Evolutionary conservation across 2,329 filamentous ascomycete genomes (phyloP).

Genomic region (Curvularia sp.): DNA sequence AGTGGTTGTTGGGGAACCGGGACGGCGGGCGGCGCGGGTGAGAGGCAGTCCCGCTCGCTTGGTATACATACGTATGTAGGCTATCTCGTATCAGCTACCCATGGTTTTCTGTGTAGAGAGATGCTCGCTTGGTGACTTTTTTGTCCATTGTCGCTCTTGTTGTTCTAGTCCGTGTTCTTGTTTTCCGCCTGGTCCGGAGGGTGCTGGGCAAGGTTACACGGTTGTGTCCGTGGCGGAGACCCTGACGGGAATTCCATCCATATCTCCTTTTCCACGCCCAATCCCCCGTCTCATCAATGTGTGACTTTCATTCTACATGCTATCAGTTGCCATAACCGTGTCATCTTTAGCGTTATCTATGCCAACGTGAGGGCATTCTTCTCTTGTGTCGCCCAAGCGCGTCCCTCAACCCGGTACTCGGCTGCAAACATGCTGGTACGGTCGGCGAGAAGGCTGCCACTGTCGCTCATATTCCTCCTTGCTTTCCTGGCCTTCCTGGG

Average conservation of each 20-base stretch:
- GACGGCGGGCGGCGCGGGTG: not conserved
- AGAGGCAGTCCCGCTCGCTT: not conserved
- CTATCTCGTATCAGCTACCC: not conserved
- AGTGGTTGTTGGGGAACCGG: no score
- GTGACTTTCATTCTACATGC: constrained; percentile 27
- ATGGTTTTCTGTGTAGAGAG: not conserved
- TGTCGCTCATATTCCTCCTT: constrained; percentile 35
- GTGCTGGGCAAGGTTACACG: constrained; percentile 4
- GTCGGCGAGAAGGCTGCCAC: constrained; percentile 31
- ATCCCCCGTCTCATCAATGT: constrained; percentile 28
- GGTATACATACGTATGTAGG: no score
- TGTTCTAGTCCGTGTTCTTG: not conserved
- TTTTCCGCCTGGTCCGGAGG: not conserved
- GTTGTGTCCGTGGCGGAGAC: not conserved
- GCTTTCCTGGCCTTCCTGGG: constrained; percentile 42
- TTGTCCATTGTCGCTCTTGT: not conserved
- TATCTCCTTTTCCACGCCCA: constrained; percentile 18
- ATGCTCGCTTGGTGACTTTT: not conserved
- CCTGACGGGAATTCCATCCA: constrained; percentile 19
- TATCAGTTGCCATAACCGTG: constrained; percentile 24
- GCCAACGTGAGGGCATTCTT: constrained; percentile 6
- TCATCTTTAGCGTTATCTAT: constrained; percentile 7
- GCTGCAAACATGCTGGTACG: constrained; percentile 37
- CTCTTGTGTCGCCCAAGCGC: not conserved
- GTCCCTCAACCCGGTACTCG: not conserved